Evolutionary conservation across 768 basidiomycete genomes (phyloP), one percentile per base, ranked within the genome.

Genomic region (Pulveroboletus sp.): DNA sequence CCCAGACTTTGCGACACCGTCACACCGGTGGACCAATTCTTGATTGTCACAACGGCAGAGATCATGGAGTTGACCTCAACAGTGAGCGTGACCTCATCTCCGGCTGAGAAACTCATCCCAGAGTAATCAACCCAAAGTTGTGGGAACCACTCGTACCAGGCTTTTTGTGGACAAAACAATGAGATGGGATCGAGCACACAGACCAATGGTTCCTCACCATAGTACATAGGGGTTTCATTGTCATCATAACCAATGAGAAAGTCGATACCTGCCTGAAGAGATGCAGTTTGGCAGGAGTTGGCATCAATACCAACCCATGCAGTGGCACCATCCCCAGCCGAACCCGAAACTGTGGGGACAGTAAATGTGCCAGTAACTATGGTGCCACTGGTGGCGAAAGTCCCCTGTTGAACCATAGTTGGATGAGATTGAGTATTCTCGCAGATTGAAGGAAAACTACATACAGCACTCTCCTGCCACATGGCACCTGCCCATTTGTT

Each of bases 251-350:
- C 1, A 21, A 52, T 42, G 2, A 24, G 23, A 10, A 44, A 32
- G 35, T 42, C 45, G 10, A 51, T 5, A 43, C 50, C 50, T 8
- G 50, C 33, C 45, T 46, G 40, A 16, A 51, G 41, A 32, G 39
- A 27, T 19, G 25, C 43, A 23, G 1, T 38, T 3, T 14, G 13
- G 24, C 50, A 51, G 20, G 40, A 23, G 20, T 40, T 16, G 19
- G 45, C 40, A 14, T 51, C 50, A 16, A 51, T 47, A 14, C 50
- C 50, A 25, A 51, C 50, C 50, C 50, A 51, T 10, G 17, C 40
- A 17, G 45, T n/a, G 11, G 45, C 50, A 16, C 25, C n/a, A 34
- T 2, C 4, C 9, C 25, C 13, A 10, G 3, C 12, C 3, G 13
- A 14, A 13, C 27, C 27, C 4, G 27, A 29, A 29, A 11, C 9